Evolutionary conservation across 352 stramenopile species (phyloP), one percentile per base, ranked within the genome.

Genomic region (Phytophthora sansomeana): DNA sequence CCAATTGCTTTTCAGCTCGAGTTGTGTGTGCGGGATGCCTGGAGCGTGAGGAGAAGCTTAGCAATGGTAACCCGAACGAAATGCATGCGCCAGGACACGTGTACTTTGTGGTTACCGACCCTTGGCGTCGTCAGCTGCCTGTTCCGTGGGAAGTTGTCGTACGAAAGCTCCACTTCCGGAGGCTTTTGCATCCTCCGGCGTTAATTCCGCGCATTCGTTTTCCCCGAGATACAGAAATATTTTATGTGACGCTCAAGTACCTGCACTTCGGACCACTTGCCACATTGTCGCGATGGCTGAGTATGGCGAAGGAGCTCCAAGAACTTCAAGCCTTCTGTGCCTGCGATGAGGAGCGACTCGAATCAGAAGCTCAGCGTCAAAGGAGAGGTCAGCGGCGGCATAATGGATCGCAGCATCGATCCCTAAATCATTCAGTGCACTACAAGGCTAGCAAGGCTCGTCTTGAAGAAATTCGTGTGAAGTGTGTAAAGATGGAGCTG

Each of bases 221-320:
- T 49, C 70, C 67, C 24, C 71, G 69, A 10, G 72, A 87, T 43
- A 90, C 81, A 0, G 78, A 91, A 67, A 29, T 91, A 10, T 79
- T 91, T 28, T 89, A 90, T 61, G 63, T 92, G 52, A 77, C 78
- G 6, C 78, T 92, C 28, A 83, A 87, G 44, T 74, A 75, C 19
- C 71, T 94, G 24, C 85, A 93, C 60, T 77, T 89, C 29, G 85
- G 85, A 0, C 85, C 85, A 0, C 49, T 91, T n/a, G 69, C 74
- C 13, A 78, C 81, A n/a, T 52, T 92, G 19, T 81, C 81, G 10
- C 76, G 76, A 14, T 77, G 84, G 32, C 55, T 91, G 11, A 64
- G 67, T 33, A 71, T 77, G 38, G 63, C 78, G n/a, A 89, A 85
- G 42, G 83, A 93, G 39, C 72, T 86, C 8, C 73, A 85, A 1